Evolutionary conservation across 2,329 filamentous ascomycete species (phyloP), one percentile per base, ranked within the genome.

Genomic region (Fusarium sp.): DNA sequence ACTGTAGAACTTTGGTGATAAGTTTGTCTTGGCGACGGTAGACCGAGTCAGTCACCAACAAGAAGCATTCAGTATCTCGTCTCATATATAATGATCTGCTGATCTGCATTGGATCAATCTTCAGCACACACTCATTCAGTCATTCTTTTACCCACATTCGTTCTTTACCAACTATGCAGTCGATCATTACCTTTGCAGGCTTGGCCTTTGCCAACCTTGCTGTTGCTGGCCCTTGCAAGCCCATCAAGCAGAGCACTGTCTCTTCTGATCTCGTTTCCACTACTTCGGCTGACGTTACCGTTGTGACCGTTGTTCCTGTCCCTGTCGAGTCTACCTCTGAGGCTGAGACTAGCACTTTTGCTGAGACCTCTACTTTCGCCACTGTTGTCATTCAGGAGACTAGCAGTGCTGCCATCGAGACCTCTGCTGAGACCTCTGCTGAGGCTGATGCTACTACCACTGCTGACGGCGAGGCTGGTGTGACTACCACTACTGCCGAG

Each of bases 201-300:
- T 16, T 60, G 54, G 57, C 54, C 25, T 59, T 60, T 60, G 57
- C 57, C 54, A 41, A 24, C 40, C 18, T 60, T 27, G 57, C 54
- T 3, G 57, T 44, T 9, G 57, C 57, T 47, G 54, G 57, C 24
- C 57, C 57, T 8, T 60, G 57, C 9, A 60, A 16, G 25, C 57
- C 57, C 22, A 37, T 22, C 42, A 47, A 32, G 34, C 53, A 37
- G 34, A 37, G 34, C 6, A 48, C 53, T 48, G 29, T 20, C 53
- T 56, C 53, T 16, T 37, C 53, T 9, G 53, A 37, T 10, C 20
- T 25, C 6, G 7, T 47, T 25, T 22, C 51, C 20, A 54, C 51
- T 6, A 45, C 34, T 6, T 20, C 48, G 30, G 32, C 48, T 52
- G 48, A 52, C 18, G 16, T 32, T 10, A 52, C 32, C 25, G 32